phyloP scores from a whole-genome alignment of 148 eudicot species.

The Amaranthus hypochondriacus region DNA sequence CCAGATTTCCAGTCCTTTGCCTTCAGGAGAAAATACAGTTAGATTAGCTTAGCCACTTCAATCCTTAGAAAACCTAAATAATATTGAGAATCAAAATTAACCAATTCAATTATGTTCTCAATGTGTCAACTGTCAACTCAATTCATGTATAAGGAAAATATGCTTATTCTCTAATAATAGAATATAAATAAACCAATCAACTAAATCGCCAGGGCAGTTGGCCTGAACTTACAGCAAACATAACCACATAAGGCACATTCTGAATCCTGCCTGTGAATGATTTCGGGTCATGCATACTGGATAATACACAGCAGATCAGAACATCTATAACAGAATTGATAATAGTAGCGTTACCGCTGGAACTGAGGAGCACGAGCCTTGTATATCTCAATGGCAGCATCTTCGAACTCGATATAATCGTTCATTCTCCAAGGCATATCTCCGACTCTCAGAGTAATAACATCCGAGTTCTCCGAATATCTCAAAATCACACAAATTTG shows the following conservation, averaged over 20 bases:
- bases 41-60: too few species aligned
- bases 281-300: not conserved
- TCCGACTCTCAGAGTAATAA: not conserved
- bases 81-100: not conserved
- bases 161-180: not conserved
- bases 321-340: not conserved
- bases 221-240: not conserved
- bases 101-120: not conserved
- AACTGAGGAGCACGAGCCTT: not conserved
- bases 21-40: not conserved
- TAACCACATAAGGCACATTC: not conserved
- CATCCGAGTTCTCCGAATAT: not conserved
- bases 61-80: not conserved
- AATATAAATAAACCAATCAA: not conserved
- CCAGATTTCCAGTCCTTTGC: not conserved
- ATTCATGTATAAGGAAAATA: not conserved
- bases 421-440: not conserved
- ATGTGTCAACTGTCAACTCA: not conserved
- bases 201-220: not conserved
- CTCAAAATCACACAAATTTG: constrained; percentile 15
- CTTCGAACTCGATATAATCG: not conserved
- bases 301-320: not conserved
- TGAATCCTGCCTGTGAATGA: not conserved
- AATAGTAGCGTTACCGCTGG: not conserved
- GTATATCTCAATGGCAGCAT: too few species aligned